These are phyloP conservation scores for Camellia oleifera DNA, from an alignment of 179 eudicot species.

Conservation along the genomic window DNA sequence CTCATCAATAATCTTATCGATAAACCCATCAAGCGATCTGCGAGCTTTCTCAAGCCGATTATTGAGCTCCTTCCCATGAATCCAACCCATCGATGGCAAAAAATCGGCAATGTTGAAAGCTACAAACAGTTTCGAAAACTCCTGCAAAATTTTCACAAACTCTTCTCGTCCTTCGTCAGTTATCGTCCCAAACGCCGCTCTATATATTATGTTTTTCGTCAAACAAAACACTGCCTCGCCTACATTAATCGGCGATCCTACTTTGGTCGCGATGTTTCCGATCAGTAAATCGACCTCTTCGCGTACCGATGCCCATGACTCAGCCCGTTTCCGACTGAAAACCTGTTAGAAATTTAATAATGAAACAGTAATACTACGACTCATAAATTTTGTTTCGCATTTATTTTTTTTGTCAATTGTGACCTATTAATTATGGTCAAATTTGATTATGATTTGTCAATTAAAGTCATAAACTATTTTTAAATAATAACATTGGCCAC, in stretches of 20 bases:
- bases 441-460: too few species aligned
- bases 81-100: conserved; percentile 48
- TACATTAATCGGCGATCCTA: conserved; percentile 40
- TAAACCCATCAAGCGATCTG: conserved; percentile 44
- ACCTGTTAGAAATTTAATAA: neutral
- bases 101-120: conserved; percentile 62
- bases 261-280: conserved; percentile 12
- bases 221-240: conserved; percentile 51
- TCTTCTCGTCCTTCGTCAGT: conserved; percentile 55
- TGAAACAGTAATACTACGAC: neutral
- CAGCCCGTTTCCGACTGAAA: conserved; percentile 67
- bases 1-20: conserved; percentile 59
- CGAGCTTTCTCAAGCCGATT: conserved; percentile 49
- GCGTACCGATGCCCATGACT: conserved; percentile 71
- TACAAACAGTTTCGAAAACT: conserved; percentile 60
- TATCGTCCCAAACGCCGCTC: conserved; percentile 70
- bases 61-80: conserved; percentile 42
- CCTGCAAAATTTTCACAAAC: conserved; percentile 56
- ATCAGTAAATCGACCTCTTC: conserved; percentile 48
- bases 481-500: too few species aligned
- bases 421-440: too few species aligned
- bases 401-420: too few species aligned
- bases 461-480: too few species aligned
- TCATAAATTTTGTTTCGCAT: too few species aligned
- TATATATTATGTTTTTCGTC: conserved; percentile 42